phyloP scores from a whole-genome alignment of 345 rosid genomes.

The Hibiscus syriacus region DNA sequence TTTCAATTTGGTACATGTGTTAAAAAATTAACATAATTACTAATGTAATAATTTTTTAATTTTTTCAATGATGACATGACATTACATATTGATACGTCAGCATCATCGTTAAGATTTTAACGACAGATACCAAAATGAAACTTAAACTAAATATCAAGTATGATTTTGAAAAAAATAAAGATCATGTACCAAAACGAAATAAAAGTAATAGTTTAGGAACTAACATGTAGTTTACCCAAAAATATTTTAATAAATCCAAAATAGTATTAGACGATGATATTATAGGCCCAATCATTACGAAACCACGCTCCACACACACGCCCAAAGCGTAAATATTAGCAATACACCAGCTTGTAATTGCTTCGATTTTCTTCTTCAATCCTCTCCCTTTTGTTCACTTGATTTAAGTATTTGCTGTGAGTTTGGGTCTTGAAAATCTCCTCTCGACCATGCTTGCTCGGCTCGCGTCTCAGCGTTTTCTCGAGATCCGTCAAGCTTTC shows the following conservation, averaged over 20 bases:
- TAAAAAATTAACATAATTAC: too few relatives aligned
- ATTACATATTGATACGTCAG: too few relatives aligned
- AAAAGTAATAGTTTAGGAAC: too few relatives aligned
- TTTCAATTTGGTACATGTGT: too few relatives aligned
- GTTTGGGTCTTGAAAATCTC: background rate
- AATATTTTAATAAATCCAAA: conserved; percentile 2
- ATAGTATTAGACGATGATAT: background rate
- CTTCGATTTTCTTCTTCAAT: background rate
- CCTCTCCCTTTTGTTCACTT: background rate
- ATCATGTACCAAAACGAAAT: too few relatives aligned
- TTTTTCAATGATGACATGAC: too few relatives aligned
- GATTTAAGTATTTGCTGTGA: background rate
- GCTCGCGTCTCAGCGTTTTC: conserved; percentile 62
- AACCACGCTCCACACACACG: background rate
- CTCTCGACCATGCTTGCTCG: conserved; percentile 61
- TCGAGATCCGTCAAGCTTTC: conserved; percentile 76
- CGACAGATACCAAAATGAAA: too few relatives aligned
- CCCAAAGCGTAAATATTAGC: background rate
- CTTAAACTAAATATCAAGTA: too few relatives aligned
- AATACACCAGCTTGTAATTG: background rate
- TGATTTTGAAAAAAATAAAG: too few relatives aligned
- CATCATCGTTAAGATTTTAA: too few relatives aligned
- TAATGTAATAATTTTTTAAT: too few relatives aligned
- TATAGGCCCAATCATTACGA: background rate
- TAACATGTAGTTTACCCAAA: too few relatives aligned